Evolutionary conservation across 2,329 filamentous ascomycete species (phyloP).

Genomic region (Pseudogymnoascus sp.): DNA sequence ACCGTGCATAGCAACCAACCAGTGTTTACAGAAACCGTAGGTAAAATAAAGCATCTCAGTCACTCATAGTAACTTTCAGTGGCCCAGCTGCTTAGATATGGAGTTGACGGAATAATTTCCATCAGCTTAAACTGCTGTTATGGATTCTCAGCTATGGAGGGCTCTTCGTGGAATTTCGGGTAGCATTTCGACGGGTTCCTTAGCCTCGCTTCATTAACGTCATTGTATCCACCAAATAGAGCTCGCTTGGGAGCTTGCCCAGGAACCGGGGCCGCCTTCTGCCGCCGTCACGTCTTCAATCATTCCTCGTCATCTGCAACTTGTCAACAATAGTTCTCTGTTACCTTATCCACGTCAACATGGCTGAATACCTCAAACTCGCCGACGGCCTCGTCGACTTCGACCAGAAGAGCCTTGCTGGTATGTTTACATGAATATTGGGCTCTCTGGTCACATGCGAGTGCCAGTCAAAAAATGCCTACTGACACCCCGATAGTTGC

Average conservation of each 20-base stretch:
- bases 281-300: slow-evolving; percentile 3
- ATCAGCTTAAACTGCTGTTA: neutral
- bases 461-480: slow-evolving; percentile 18
- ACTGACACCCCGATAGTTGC: slow-evolving; percentile 52
- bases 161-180: neutral
- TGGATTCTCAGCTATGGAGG: neutral
- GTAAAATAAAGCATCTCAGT: neutral
- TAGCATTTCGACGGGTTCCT: neutral
- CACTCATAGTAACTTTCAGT: neutral
- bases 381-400: slow-evolving; percentile 46
- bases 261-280: slow-evolving; percentile 5
- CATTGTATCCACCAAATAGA: slow-evolving; percentile 11
- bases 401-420: slow-evolving; percentile 56
- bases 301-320: neutral
- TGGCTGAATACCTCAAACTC: slow-evolving; percentile 8
- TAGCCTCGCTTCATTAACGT: slow-evolving; percentile 7
- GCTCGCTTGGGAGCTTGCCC: slow-evolving; percentile 9
- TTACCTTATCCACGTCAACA: neutral
- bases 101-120: neutral
- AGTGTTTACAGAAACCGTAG: neutral
- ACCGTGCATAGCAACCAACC: neutral
- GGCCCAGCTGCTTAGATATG: neutral
- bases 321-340: neutral
- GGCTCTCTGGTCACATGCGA: slow-evolving; percentile 12
- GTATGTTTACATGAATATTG: slow-evolving; percentile 40